A percentile compares a stretch with the other conserved stretches of the same genome.
Conservation (phyloP, 1,284 basidiomycete genomes). For the Marasmius oreades region DNA sequence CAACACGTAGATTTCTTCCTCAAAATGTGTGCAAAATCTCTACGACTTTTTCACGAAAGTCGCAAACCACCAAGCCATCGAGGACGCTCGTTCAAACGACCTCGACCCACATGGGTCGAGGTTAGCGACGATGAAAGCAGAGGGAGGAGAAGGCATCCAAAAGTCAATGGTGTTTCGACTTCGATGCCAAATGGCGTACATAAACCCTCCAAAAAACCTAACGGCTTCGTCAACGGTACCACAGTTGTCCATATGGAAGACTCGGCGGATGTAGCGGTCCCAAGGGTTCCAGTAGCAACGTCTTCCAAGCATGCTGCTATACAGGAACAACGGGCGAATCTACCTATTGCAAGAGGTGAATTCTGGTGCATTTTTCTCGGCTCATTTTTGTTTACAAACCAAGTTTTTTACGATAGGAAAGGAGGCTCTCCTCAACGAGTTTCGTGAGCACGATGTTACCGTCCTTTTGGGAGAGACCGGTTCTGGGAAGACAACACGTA, state of each 20-base stretch:
- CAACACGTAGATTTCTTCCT: not conserved
- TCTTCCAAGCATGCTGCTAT: slow-evolving; percentile 26
- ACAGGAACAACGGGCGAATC: slow-evolving; percentile 59
- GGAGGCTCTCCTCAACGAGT: slow-evolving; percentile 71
- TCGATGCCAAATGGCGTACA: slow-evolving; percentile 20
- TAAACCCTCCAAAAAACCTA: slow-evolving; percentile 14
- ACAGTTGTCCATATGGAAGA: slow-evolving; percentile 5
- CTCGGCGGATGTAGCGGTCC: not conserved
- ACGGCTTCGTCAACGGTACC: slow-evolving; percentile 16
- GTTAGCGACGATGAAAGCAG: slow-evolving; percentile 32
- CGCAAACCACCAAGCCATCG: not conserved
- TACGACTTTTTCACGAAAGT: not conserved
- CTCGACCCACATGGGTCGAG: slow-evolving; percentile 27
- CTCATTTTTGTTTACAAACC: slow-evolving; percentile 1
- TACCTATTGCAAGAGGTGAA: slow-evolving; percentile 78
- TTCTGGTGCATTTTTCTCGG: slow-evolving; percentile 8
- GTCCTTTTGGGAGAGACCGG: slow-evolving; percentile 96
- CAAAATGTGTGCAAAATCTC: not conserved
- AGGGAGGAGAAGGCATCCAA: slow-evolving; percentile 22
- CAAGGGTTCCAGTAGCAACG: not conserved
- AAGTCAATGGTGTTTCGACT: slow-evolving; percentile 17
- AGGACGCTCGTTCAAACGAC: slow-evolving; percentile 5
- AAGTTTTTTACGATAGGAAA: slow-evolving; percentile 48
- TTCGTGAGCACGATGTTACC: slow-evolving; percentile 81
- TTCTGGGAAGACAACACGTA: slow-evolving; percentile 96